Evolutionary conservation across 805 yeast species (phyloP).

Genomic region (Millerago galiae): DNA sequence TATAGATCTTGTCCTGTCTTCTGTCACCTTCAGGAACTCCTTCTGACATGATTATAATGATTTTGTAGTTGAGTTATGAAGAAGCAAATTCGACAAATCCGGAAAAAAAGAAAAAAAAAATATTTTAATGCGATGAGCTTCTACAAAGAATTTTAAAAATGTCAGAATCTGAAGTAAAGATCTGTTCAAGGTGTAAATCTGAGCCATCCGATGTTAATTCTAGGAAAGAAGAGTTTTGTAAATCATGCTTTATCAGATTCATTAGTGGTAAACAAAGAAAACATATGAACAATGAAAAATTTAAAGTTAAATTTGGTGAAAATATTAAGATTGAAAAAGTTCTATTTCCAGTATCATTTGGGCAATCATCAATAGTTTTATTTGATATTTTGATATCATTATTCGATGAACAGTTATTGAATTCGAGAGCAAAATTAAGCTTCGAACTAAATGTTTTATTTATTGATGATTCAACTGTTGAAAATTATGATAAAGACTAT

Average conservation of each 20-base stretch:
- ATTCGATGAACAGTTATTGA: slow-evolving; percentile 53
- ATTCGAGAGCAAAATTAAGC: slow-evolving; percentile 63
- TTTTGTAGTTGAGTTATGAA: neutral
- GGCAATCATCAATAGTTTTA: slow-evolving; percentile 58
- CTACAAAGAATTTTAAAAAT: neutral
- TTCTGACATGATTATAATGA: neutral
- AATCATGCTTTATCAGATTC: slow-evolving; percentile 62
- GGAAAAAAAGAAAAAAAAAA: slow-evolving; percentile 1
- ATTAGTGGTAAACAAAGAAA: slow-evolving; percentile 76
- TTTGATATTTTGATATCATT: slow-evolving; percentile 60
- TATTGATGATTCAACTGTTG: slow-evolving; percentile 34
- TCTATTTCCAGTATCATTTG: slow-evolving; percentile 60
- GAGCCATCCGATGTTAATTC: slow-evolving; percentile 39
- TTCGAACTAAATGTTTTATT: slow-evolving; percentile 50
- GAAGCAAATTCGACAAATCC: neutral
- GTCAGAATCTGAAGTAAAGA: neutral
- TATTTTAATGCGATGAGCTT: slow-evolving; percentile 6
- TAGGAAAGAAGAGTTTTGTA: slow-evolving; percentile 62
- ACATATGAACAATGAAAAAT: slow-evolving; percentile 62
- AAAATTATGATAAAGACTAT: slow-evolving; percentile 12
- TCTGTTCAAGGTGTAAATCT: slow-evolving; percentile 39
- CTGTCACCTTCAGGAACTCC: slow-evolving; percentile 10
- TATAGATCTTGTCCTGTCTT: slow-evolving; percentile 15
- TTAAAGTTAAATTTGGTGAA: slow-evolving; percentile 60
- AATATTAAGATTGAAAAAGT: slow-evolving; percentile 38